These are phyloP conservation scores for Clausena lansium DNA, from an alignment of 345 rosid species.

Conservation along the genomic window DNA sequence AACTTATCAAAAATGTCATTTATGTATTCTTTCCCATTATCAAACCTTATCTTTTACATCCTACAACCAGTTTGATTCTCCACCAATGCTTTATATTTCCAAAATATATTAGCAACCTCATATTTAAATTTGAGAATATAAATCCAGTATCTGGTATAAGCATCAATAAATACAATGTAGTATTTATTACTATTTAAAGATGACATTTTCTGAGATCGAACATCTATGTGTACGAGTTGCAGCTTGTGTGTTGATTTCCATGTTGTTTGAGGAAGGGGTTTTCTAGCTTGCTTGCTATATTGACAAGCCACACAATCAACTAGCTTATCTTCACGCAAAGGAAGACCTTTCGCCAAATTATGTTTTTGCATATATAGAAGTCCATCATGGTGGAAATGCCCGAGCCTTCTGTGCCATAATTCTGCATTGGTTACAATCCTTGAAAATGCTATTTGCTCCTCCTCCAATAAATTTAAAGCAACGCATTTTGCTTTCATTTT, in stretches of 20 bases:
- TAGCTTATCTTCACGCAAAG: background rate
- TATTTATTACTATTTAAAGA: too few relatives aligned
- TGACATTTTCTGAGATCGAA: too few relatives aligned
- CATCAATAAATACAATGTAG: too few relatives aligned
- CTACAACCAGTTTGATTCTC: background rate
- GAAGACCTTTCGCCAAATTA: background rate
- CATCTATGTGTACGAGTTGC: background rate
- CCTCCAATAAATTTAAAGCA: too few relatives aligned
- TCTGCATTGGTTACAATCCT: too few relatives aligned
- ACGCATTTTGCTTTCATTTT: too few relatives aligned
- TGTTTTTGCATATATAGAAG: background rate
- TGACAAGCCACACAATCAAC: slow-evolving; percentile 3
- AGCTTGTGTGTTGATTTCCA: background rate
- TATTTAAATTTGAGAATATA: background rate
- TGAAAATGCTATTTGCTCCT: too few relatives aligned
- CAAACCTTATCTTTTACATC: too few relatives aligned
- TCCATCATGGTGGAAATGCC: too few relatives aligned
- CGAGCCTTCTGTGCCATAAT: too few relatives aligned
- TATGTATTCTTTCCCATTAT: background rate
- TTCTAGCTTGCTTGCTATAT: background rate
- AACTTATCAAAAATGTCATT: background rate
- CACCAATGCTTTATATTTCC: background rate
- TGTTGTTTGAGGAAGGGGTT: background rate
- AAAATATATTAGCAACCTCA: background rate
- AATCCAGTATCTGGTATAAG: background rate